Evolutionary conservation across 148 eudicot genomes (phyloP).

Genomic region (Drosera capensis): DNA sequence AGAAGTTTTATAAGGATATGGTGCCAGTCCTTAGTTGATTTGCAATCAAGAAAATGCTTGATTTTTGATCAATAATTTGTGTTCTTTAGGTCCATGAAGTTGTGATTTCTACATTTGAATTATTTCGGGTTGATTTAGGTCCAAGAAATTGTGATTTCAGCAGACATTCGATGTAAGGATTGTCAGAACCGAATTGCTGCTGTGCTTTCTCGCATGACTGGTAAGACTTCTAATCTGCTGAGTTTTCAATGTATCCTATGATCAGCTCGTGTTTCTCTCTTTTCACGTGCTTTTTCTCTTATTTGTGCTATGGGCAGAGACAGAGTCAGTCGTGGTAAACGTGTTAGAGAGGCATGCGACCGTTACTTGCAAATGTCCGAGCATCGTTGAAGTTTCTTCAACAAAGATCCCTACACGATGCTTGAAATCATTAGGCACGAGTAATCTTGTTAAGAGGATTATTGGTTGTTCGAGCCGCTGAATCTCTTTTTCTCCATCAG

Average conservation of each 20-base stretch:
- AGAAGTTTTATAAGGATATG: too few species aligned
- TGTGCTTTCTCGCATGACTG: slow-evolving; percentile 38
- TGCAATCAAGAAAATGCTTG: too few species aligned
- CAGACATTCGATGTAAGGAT: slow-evolving; percentile 37
- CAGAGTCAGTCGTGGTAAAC: slow-evolving; percentile 1
- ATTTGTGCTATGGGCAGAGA: not conserved
- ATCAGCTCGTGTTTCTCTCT: not conserved
- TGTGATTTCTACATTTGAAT: not conserved
- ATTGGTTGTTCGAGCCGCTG: slow-evolving; percentile 1
- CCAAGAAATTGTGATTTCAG: slow-evolving; percentile 63
- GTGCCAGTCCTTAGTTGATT: too few species aligned
- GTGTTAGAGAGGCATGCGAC: slow-evolving; percentile 3
- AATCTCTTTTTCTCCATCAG: too few species aligned
- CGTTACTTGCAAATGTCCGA: slow-evolving; percentile 2
- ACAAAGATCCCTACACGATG: not conserved
- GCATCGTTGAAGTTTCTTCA: not conserved
- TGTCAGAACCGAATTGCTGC: slow-evolving; percentile 45
- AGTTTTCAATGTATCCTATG: not conserved
- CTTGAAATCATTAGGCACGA: not conserved
- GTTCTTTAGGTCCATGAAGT: too few species aligned
- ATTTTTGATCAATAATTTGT: not conserved
- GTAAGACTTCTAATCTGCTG: slow-evolving; percentile 9
- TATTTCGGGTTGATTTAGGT: slow-evolving; percentile 21
- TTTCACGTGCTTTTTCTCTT: not conserved
- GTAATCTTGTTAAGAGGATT: not conserved